Conservation (phyloP, 441 rosid species). For the Theobroma grandiflorum region DNA sequence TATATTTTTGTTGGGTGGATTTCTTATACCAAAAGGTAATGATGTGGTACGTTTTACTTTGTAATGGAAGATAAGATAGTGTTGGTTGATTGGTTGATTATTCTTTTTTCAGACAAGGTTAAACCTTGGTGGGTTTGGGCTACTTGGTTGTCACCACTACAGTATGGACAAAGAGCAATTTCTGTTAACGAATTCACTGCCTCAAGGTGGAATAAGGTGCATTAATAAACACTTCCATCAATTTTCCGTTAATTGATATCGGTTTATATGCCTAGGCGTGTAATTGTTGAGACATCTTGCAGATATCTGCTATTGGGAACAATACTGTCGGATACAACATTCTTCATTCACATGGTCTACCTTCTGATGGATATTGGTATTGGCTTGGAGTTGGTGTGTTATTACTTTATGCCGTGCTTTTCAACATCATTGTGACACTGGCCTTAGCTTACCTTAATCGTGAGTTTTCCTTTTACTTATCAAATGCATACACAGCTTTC, state of each 20-base stretch:
- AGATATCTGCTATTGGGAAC: slow-evolving; percentile 62
- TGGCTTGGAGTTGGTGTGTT: slow-evolving; percentile 84
- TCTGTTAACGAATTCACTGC: slow-evolving; percentile 89
- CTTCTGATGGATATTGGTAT: slow-evolving; percentile 68
- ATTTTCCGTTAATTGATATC: neutral
- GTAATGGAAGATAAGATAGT: slow-evolving; percentile 18
- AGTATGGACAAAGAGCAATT: slow-evolving; percentile 84
- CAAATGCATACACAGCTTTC: neutral
- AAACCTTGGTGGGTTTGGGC: slow-evolving; percentile 97
- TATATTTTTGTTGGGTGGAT: slow-evolving; percentile 88
- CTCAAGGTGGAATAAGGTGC: slow-evolving; percentile 79
- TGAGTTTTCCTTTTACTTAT: slow-evolving; percentile 47
- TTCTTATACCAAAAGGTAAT: slow-evolving; percentile 86
- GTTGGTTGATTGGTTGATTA: slow-evolving; percentile 15
- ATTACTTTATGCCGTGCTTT: slow-evolving; percentile 61
- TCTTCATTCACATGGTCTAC: slow-evolving; percentile 59
- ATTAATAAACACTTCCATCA: slow-evolving; percentile 12
- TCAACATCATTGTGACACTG: slow-evolving; percentile 72
- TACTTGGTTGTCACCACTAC: slow-evolving; percentile 87
- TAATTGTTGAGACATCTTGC: slow-evolving; percentile 31
- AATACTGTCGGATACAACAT: slow-evolving; percentile 67
- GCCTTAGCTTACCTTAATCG: slow-evolving; percentile 86
- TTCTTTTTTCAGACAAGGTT: slow-evolving; percentile 56
- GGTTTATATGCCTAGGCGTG: neutral
- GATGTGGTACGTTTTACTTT: neutral